Percentiles rank a stretch among this genome's conserved stretches.
Evolutionary conservation across 371 early-diverging fungal genomes (phyloP).

Genomic region (Rhizomucor miehei): DNA sequence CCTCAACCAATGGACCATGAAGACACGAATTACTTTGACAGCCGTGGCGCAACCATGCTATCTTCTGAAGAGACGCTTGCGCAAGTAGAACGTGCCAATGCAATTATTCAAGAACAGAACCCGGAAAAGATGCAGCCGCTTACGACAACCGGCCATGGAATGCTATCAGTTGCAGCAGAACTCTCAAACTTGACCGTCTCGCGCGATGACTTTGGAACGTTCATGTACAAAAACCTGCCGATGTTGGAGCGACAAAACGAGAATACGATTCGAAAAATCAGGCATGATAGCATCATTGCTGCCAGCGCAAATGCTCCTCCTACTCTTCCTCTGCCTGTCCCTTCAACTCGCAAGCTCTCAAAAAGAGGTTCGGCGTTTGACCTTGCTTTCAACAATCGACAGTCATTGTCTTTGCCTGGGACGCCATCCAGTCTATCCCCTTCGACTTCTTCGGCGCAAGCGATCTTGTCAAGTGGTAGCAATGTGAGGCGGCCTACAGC

Average conservation of each 20-base stretch:
- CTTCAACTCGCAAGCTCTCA: not conserved
- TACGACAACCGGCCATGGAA: not conserved
- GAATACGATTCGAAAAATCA: conserved; percentile 68
- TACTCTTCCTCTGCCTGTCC: not conserved
- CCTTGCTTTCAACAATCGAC: not conserved
- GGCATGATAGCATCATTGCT: conserved; percentile 46
- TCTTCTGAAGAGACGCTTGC: conserved; percentile 27
- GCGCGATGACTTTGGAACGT: conserved; percentile 84
- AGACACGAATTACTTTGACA: conserved; percentile 94
- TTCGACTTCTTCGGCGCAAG: not conserved
- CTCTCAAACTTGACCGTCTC: not conserved
- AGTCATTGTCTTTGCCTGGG: not conserved
- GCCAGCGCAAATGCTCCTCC: conserved; percentile 1
- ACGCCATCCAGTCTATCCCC: not conserved
- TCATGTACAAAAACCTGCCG: conserved; percentile 88
- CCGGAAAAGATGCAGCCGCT: conserved; percentile 21
- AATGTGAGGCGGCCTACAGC: too few species aligned
- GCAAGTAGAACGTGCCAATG: conserved; percentile 39
- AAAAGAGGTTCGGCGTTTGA: not conserved
- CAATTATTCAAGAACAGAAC: conserved; percentile 43
- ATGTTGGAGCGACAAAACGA: conserved; percentile 88
- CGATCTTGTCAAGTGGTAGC: too few species aligned
- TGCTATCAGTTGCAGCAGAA: not conserved
- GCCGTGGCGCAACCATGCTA: conserved; percentile 74
- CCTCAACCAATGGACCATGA: conserved; percentile 77